Percentiles rank a stretch among this genome's conserved stretches.
Evolutionary conservation across 164 flowering plant genomes (phyloP).

Genomic region (Berberis thunbergii): DNA sequence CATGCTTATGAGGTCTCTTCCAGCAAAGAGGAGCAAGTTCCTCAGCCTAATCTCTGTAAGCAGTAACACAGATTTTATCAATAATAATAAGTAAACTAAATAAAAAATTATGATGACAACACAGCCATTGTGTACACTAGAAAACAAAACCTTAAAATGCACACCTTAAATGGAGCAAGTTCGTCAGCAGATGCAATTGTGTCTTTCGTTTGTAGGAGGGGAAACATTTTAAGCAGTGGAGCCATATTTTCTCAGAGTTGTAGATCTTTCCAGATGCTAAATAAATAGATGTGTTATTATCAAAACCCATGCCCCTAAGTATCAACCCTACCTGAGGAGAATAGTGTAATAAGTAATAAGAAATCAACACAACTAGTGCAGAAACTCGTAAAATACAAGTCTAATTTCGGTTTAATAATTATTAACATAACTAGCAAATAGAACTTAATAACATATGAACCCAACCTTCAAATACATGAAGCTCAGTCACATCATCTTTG

Average conservation of each 20-base stretch:
- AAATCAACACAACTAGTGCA: background rate
- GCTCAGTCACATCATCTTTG: no score
- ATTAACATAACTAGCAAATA: no score
- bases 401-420: no score
- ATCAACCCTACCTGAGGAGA: conserved; percentile 67
- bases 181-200: conserved; percentile 58
- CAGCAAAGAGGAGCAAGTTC: no score
- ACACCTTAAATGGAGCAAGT: conserved; percentile 58
- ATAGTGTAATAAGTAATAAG: background rate
- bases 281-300: conserved; percentile 60
- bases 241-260: conserved; percentile 44
- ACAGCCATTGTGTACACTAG: background rate
- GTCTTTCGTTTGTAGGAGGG: conserved; percentile 62
- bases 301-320: conserved; percentile 88
- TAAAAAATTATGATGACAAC: no score
- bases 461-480: background rate
- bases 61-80: background rate
- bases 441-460: no score
- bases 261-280: conserved; percentile 77
- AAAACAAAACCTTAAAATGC: background rate
- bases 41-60: conserved; percentile 24
- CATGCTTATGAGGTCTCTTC: no score
- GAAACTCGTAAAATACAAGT: background rate
- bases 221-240: conserved; percentile 66
- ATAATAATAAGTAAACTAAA: background rate